Evolutionary conservation across 1,284 basidiomycete species (phyloP).

Genomic region (Rhizoctonia solani): DNA sequence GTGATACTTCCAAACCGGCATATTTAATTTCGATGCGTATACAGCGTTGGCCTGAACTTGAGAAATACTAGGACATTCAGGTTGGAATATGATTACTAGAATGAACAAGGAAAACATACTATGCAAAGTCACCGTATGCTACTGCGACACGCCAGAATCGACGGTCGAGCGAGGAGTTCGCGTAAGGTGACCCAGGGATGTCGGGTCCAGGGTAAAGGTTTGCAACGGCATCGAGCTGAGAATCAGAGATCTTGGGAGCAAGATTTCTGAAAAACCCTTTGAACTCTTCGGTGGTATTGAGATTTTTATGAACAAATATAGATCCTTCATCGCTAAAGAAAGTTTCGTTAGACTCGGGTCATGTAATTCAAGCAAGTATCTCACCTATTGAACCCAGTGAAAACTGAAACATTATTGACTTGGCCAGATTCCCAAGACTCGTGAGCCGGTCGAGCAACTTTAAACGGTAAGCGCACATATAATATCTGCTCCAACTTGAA

Average conservation of each 20-base stretch:
- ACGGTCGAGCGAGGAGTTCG: constrained; percentile 12
- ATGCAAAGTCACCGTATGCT: constrained; percentile 31
- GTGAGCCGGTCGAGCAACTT: constrained; percentile 12
- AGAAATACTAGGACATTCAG: not conserved
- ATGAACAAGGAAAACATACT: not conserved
- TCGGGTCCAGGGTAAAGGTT: constrained; percentile 20
- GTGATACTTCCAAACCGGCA: constrained; percentile 31
- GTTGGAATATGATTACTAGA: not conserved
- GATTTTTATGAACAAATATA: constrained; percentile 11
- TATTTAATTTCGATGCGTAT: constrained; percentile 6
- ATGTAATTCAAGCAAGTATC: not conserved
- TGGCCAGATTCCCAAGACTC: constrained; percentile 22
- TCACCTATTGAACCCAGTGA: constrained; percentile 31
- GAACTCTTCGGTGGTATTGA: constrained; percentile 23
- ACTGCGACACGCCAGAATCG: constrained; percentile 13
- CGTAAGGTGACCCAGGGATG: constrained; percentile 18
- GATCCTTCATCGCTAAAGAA: constrained; percentile 13
- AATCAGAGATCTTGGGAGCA: constrained; percentile 10
- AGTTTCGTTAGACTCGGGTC: not conserved
- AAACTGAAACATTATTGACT: constrained; percentile 24
- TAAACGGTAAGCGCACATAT: too few species aligned
- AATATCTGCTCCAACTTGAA: too few species aligned
- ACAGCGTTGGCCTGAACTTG: constrained; percentile 27
- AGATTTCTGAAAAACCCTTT: constrained; percentile 26
- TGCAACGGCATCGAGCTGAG: constrained; percentile 11